phyloP scores from a whole-genome alignment of 2,329 filamentous ascomycete genomes.

The Coniochaeta ligniaria region DNA sequence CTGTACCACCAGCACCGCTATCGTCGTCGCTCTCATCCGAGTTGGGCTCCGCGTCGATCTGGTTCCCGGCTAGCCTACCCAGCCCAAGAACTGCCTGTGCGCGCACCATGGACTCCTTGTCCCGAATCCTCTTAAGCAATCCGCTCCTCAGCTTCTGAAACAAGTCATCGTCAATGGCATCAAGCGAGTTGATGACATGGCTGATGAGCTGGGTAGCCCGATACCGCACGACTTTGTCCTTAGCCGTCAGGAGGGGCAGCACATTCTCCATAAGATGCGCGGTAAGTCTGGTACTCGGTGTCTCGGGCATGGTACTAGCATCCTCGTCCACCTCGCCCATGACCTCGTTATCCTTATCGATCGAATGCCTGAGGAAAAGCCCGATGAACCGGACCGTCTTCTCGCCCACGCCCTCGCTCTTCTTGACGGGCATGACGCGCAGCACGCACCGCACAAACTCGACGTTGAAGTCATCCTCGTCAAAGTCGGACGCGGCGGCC shows the following conservation, averaged over 20 bases:
- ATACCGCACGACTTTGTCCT: slow-evolving; percentile 90
- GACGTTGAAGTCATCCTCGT: slow-evolving; percentile 79
- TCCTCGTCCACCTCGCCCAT: slow-evolving; percentile 59
- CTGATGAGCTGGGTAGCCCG: slow-evolving; percentile 84
- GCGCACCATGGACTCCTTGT: slow-evolving; percentile 89
- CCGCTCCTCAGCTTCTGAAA: slow-evolving; percentile 77
- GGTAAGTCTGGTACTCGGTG: slow-evolving; percentile 74
- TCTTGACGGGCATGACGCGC: slow-evolving; percentile 80
- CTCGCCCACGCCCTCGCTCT: slow-evolving; percentile 83
- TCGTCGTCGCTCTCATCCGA: slow-evolving; percentile 67
- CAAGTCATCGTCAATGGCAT: slow-evolving; percentile 85
- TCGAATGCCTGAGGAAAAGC: slow-evolving; percentile 71
- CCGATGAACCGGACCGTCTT: slow-evolving; percentile 79
- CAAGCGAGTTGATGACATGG: slow-evolving; percentile 86
- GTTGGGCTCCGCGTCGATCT: slow-evolving; percentile 62
- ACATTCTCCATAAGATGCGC: slow-evolving; percentile 66
- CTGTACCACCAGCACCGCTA: slow-evolving; percentile 50
- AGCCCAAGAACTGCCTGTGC: slow-evolving; percentile 88
- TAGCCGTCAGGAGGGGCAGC: slow-evolving; percentile 70
- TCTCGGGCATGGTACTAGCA: slow-evolving; percentile 68
- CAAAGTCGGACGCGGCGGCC: slow-evolving; percentile 55
- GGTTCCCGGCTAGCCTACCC: slow-evolving; percentile 74
- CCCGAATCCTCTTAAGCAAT: slow-evolving; percentile 76
- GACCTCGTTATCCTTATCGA: slow-evolving; percentile 64
- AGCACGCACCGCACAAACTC: slow-evolving; percentile 81